Base-by-base conservation (phyloP, 306 rosid species). In the Chamaecrista fasciculata region DNA sequence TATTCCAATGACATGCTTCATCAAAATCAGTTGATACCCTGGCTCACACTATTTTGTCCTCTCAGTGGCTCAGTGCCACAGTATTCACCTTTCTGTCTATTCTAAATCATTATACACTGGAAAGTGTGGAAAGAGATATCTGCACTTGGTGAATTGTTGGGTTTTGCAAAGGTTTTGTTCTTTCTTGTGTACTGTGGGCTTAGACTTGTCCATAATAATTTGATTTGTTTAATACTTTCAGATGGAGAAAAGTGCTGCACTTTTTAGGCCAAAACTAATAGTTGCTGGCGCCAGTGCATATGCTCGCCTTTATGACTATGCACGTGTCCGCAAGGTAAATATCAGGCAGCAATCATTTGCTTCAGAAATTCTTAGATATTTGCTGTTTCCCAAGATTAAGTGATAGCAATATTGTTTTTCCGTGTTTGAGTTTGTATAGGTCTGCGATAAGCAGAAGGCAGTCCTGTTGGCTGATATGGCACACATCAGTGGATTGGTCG, bases 221-320 rank as follows among this genome's bases (percentile, higher is more conserved):
- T 61, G 69, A 71, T 19, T 11, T 29, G 34, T 71, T 47, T 67
- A 53, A 55, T 82, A 29, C 43, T 37, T 77, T 73, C 90, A 95
- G 99, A 14, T 95, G 96, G 99, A 89, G 88, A 87, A 80, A 86
- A 91, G 92, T 86, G 97, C 99, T 67, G 70, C 87, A 43, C 92
- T 95, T 46, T 95, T 91, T 86, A 78, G 99, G 84, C 99, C 99
- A 62, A 95, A 95, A 76, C 77, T 95, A 60, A 87, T 95, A 67
- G 97, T 95, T 66, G 97, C 99, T 36, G 99, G 99, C 72, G 99
- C 99, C 52, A 95, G 99, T 74, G 99, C 99, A 66, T 91, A 95
- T 87, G 97, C 99, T 24, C 96, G 99, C 40, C 82, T 91, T 62
- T 95, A 95, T 80, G 97, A 95, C 66, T 95, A 95, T 74, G 96